Conservation (phyloP, 805 yeast species). For the Saccharomycopsis olivae region DNA sequence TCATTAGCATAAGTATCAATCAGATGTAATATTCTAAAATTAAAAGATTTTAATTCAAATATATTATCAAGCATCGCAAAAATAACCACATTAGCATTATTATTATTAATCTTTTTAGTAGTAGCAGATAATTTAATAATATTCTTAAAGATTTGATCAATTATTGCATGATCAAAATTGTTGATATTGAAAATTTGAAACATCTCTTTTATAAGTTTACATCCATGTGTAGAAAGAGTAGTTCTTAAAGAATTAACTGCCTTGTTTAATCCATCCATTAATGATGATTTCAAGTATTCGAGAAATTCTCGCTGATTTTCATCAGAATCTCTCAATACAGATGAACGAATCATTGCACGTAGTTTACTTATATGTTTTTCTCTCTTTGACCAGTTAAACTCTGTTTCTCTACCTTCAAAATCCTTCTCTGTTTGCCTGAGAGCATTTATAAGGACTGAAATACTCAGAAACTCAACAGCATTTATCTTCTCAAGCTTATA, state of each 20-base stretch:
- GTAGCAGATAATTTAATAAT: conserved; percentile 45
- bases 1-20: conserved; percentile 47
- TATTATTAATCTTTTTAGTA: conserved; percentile 54
- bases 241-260: conserved; percentile 72
- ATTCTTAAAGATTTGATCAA: conserved; percentile 20
- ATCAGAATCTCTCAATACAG: conserved; percentile 30
- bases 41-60: conserved; percentile 27
- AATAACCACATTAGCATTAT: conserved; percentile 43
- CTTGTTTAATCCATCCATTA: conserved; percentile 54
- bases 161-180: conserved; percentile 28
- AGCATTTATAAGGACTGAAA: conserved; percentile 7
- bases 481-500: background rate
- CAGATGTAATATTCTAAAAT: conserved; percentile 38
- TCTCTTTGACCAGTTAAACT: conserved; percentile 72
- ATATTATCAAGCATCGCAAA: conserved; percentile 23
- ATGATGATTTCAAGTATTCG: conserved; percentile 24
- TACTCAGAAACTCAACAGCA: background rate
- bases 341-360: conserved; percentile 53
- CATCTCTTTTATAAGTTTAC: conserved; percentile 66
- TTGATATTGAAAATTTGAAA: conserved; percentile 29
- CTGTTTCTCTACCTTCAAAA: conserved; percentile 74
- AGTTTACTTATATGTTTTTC: conserved; percentile 50
- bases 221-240: conserved; percentile 64
- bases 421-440: conserved; percentile 20
- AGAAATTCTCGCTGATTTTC: conserved; percentile 27